Base-by-base conservation (phyloP, 2,329 filamentous ascomycete species). In the Penicillium hordei region DNA sequence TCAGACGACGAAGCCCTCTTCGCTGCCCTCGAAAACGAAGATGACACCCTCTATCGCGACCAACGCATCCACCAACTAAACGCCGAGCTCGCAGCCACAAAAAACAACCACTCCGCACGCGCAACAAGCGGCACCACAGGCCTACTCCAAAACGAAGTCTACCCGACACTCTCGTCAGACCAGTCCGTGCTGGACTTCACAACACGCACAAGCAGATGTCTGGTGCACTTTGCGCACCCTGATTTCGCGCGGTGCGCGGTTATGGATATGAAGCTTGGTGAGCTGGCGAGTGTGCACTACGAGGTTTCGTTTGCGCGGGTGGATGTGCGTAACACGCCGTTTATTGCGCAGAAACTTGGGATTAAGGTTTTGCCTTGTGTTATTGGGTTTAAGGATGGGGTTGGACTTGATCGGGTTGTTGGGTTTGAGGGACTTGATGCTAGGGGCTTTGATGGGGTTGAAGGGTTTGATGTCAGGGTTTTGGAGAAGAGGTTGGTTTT, bases 171-270 rank as follows among this genome's bases (percentile, higher is more conserved):
- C 5, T 59, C 65, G 51, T 79, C 80, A 59, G 85, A 88, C 68
- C 83, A 86, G 68, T 70, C 77, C 13, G 71, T 87, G 42, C 80
- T 88, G 69, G 80, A 84, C 61, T 83, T 86, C 61, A 86, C 85
- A 9, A 87, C 85, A 8, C 78, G 79, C 48, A 81, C 80, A 13
- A 79, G 83, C 59, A 74, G 81, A 27, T 86, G 82, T 64, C 77
- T 87, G 1, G 81, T 87, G 25, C 85, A 88, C 68, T 88, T 88
- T 70, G 84, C 82, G 70, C 86, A 87, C 67, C 79, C 83, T 3
- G 85, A 87, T 66, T 88, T 88, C 71, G 78, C 81, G 21, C 81
- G 85, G 54, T 88, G 85, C 71, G 74, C 76, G 12, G 80, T 84
- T 54, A 88, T 88, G 85, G 85, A 87, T 68, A 76, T 75, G 48